Evolutionary conservation across 805 yeast genomes (phyloP).

Genomic region (Cyberlindnera petersonii): DNA sequence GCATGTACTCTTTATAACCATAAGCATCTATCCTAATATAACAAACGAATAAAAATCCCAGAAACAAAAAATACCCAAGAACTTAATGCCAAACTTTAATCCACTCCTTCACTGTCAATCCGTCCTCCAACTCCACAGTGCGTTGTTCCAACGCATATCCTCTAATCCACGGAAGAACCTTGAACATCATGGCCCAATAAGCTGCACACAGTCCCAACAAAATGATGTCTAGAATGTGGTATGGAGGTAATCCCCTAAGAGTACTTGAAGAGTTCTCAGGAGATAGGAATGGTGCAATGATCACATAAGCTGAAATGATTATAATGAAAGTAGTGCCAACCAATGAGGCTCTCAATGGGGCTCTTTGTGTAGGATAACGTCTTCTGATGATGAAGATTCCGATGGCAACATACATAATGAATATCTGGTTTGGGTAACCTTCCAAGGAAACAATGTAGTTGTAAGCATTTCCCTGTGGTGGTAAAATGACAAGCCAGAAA

Average conservation of each 20-base stretch:
- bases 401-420: slow-evolving; percentile 47
- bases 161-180: slow-evolving; percentile 41
- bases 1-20: no score
- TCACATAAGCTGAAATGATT: slow-evolving; percentile 42
- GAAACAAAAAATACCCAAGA: no score
- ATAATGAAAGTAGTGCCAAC: slow-evolving; percentile 46
- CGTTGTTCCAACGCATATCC: slow-evolving; percentile 43
- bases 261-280: slow-evolving; percentile 25
- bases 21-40: no score
- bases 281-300: slow-evolving; percentile 42
- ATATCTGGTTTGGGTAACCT: slow-evolving; percentile 44
- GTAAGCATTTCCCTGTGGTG: slow-evolving; percentile 35
- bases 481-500: slow-evolving; percentile 32
- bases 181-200: slow-evolving; percentile 56
- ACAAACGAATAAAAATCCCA: no score
- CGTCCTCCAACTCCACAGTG: slow-evolving; percentile 47
- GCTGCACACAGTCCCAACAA: slow-evolving; percentile 40
- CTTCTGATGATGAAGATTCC: slow-evolving; percentile 55
- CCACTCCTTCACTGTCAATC: slow-evolving; percentile 57
- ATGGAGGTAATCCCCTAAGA: slow-evolving; percentile 29
- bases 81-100: slow-evolving; percentile 28
- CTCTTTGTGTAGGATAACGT: slow-evolving; percentile 43
- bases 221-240: slow-evolving; percentile 38
- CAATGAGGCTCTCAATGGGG: slow-evolving; percentile 49
- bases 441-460: slow-evolving; percentile 43